Evolutionary conservation across 2,329 filamentous ascomycete genomes (phyloP), one percentile per base, ranked within the genome.

Genomic region (Plectosphaerella sp.): DNA sequence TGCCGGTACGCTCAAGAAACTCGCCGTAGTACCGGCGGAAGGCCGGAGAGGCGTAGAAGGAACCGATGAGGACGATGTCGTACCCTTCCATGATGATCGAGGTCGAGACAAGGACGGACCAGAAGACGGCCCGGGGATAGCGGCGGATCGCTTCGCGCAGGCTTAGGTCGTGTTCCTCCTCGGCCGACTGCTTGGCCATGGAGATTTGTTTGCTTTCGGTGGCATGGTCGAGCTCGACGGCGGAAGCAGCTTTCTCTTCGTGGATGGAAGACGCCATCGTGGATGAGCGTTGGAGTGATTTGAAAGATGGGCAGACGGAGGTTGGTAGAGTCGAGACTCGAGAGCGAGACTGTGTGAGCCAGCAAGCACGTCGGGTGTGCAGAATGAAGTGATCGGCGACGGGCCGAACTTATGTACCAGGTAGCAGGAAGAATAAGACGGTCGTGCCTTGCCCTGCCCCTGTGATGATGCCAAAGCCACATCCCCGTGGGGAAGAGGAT

Each of bases 21-120:
- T 58, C 54, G 51, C 63, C 63, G 39, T 61, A 66, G 24, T 61
- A 57, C 3, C 58, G 53, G 33, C 58, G 56, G 24, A 72, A 72
- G n/a, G 62, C 57, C 0, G 63, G 70, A 45, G 67, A 68, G 2
- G 65, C 67, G 50, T 67, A 72, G 49, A 72, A 70, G 48, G 64
- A 68, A 49, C 55, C 57, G 5, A 72, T 62, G 0, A 70, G 58
- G 9, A 62, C 64, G 4, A 62, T 66, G 18, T 70, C 67, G 49
- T 70, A 69, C 10, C 67, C 72, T 39, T 74, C 72, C 72, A 75
- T 75, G 55, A 75, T 66, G 47, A 74, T 67, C 9, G 66, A 66
- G 46, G 64, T 62, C 22, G 67, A 68, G 5, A 72, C 57, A 8
- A 68, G 37, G 3, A 70, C 53, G 39, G 64, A 66, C 67, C 68